A percentile compares a stretch with the other conserved stretches of the same genome.
Evolutionary conservation across 352 stramenopile species (phyloP).

Genomic region (Phytophthora fragariae): DNA sequence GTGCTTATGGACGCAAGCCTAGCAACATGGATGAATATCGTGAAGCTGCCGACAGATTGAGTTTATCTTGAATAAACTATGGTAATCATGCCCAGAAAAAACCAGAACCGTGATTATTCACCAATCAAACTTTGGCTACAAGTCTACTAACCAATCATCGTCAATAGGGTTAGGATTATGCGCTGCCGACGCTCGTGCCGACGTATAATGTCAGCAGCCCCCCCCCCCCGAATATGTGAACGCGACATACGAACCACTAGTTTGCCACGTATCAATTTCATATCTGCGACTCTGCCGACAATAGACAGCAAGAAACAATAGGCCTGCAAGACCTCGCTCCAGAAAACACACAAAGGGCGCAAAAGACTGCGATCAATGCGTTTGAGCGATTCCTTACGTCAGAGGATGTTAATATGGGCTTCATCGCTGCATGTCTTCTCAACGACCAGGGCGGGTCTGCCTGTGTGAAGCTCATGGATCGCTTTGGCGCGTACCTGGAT

Average conservation of each 20-base stretch:
- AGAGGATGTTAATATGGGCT: conserved; percentile 27
- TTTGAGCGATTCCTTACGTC: conserved; percentile 27
- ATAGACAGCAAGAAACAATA: conserved; percentile 8
- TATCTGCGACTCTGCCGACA: conserved; percentile 11
- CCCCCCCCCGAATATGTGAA: neutral
- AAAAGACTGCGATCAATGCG: conserved; percentile 14
- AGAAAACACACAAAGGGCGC: conserved; percentile 4
- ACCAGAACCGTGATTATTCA: neutral
- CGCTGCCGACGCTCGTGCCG: neutral
- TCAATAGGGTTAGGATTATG: neutral
- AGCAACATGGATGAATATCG: neutral
- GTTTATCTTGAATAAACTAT: neutral
- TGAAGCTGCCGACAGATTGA: neutral
- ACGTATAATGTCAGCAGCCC: neutral
- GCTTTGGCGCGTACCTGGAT: conserved; percentile 16
- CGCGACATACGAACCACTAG: conserved; percentile 2
- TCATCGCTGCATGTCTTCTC: conserved; percentile 17
- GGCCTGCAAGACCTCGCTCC: conserved; percentile 21
- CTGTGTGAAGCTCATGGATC: conserved; percentile 28
- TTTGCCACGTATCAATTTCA: neutral
- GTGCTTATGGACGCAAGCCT: no score
- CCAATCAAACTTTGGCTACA: neutral
- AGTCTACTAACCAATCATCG: neutral
- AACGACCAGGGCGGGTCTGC: neutral
- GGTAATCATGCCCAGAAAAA: neutral